phyloP scores from a whole-genome alignment of 768 basidiomycete genomes.

The Tylopilus vinaceipallidus region DNA sequence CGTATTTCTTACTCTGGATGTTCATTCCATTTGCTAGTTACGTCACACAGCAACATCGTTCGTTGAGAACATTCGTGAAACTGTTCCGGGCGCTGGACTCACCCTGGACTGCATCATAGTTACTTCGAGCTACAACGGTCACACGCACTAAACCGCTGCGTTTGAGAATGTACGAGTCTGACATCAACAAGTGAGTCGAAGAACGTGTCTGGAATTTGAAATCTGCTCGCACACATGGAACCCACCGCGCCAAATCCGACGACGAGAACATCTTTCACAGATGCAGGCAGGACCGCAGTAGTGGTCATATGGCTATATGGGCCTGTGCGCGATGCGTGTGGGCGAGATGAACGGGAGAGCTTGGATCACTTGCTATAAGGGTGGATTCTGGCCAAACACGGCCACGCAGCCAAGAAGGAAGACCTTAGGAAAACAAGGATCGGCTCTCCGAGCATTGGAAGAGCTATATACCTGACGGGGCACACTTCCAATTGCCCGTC shows the following conservation, averaged over 20 bases:
- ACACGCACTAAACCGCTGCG: constrained; percentile 59
- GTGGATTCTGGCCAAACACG: background rate
- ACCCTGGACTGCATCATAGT: constrained; percentile 58
- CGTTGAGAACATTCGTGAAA: background rate
- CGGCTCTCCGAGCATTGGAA: background rate
- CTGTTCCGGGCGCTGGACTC: constrained; percentile 1
- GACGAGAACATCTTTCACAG: constrained; percentile 49
- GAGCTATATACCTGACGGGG: background rate
- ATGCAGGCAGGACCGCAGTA: constrained; percentile 6
- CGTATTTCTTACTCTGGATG: constrained; percentile 59
- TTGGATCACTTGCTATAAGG: background rate
- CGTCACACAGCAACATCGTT: background rate
- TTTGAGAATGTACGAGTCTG: constrained; percentile 57
- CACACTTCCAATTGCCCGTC: background rate
- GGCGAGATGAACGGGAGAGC: background rate
- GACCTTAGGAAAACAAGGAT: background rate
- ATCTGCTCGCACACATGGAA: constrained; percentile 47
- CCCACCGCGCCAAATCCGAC: constrained; percentile 71
- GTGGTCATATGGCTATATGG: background rate
- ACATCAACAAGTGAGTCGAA: background rate
- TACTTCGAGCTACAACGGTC: constrained; percentile 71
- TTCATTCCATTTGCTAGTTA: constrained; percentile 49
- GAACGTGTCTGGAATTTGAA: background rate
- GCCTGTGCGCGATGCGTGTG: background rate
- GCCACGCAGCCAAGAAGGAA: background rate